Evolutionary conservation across 2,329 filamentous ascomycete genomes (phyloP).

Genomic region (Aspergillus jensenii): DNA sequence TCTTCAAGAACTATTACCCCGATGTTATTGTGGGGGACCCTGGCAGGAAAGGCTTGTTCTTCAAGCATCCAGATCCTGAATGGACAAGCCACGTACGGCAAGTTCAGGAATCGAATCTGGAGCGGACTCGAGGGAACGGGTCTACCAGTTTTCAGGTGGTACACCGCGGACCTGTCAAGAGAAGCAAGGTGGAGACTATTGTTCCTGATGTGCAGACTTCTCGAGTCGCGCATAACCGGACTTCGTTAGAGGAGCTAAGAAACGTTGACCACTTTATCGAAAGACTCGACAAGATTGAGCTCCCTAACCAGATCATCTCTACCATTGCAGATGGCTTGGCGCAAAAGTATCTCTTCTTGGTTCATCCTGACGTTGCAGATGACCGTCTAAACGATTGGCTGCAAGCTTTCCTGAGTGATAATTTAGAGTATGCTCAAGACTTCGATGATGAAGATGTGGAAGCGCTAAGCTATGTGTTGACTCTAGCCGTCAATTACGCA

Average conservation of each 20-base stretch:
- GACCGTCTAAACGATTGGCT: slow-evolving; percentile 40
- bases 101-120: slow-evolving; percentile 61
- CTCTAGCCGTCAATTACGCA: slow-evolving; percentile 34
- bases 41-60: slow-evolving; percentile 35
- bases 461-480: slow-evolving; percentile 36
- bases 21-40: slow-evolving; percentile 76
- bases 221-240: slow-evolving; percentile 62
- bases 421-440: slow-evolving; percentile 37
- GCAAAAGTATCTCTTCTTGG: slow-evolving; percentile 70
- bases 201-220: slow-evolving; percentile 73
- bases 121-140: slow-evolving; percentile 41
- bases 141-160: slow-evolving; percentile 65
- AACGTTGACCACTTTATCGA: slow-evolving; percentile 67
- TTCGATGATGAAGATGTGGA: slow-evolving; percentile 47
- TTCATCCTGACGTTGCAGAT: slow-evolving; percentile 56
- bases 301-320: slow-evolving; percentile 79
- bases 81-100: slow-evolving; percentile 69
- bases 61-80: slow-evolving; percentile 69
- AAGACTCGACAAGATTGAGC: slow-evolving; percentile 73
- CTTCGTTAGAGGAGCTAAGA: slow-evolving; percentile 72
- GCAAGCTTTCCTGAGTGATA: slow-evolving; percentile 39
- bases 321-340: slow-evolving; percentile 73
- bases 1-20: slow-evolving; percentile 90
- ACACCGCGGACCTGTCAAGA: slow-evolving; percentile 51
- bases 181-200: slow-evolving; percentile 51